These are phyloP conservation scores for Microthyrium microscopicum DNA, from an alignment of 2,329 filamentous ascomycete species.

Conservation along the genomic window DNA sequence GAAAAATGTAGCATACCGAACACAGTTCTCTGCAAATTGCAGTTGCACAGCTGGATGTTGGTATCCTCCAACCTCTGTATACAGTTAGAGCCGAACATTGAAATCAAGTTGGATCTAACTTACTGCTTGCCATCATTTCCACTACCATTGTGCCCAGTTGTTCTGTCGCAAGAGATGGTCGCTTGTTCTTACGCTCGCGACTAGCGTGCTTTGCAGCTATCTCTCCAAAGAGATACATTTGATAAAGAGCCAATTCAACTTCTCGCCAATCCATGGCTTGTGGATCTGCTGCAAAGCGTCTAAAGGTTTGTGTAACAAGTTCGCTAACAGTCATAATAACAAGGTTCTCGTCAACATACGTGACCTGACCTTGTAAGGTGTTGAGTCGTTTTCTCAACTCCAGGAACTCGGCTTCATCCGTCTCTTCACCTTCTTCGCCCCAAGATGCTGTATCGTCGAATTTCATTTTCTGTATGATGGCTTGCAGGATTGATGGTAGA, in stretches of 20 bases:
- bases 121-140: constrained; percentile 86
- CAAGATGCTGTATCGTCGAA: constrained; percentile 90
- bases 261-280: constrained; percentile 71
- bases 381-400: constrained; percentile 82
- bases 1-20: constrained; percentile 85
- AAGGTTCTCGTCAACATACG: constrained; percentile 70
- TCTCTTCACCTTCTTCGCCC: constrained; percentile 88
- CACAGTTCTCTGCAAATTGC: constrained; percentile 97
- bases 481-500: constrained; percentile 74
- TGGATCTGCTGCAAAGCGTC: constrained; percentile 47
- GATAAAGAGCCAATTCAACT: constrained; percentile 79
- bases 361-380: constrained; percentile 81
- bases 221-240: constrained; percentile 93
- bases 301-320: constrained; percentile 75
- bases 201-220: constrained; percentile 79
- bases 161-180: constrained; percentile 62
- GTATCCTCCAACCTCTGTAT: constrained; percentile 61
- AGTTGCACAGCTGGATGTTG: constrained; percentile 82
- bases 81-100: not conserved
- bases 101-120: constrained; percentile 14
- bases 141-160: constrained; percentile 82
- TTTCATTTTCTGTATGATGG: constrained; percentile 89
- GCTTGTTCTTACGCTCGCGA: constrained; percentile 69
- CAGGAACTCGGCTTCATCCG: constrained; percentile 93
- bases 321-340: constrained; percentile 81